Percentiles rank a stretch among this genome's conserved stretches.
These are phyloP conservation scores for Phyllosticta ampelicida DNA, from an alignment of 2,329 filamentous ascomycete genomes.

Conservation along the genomic window DNA sequence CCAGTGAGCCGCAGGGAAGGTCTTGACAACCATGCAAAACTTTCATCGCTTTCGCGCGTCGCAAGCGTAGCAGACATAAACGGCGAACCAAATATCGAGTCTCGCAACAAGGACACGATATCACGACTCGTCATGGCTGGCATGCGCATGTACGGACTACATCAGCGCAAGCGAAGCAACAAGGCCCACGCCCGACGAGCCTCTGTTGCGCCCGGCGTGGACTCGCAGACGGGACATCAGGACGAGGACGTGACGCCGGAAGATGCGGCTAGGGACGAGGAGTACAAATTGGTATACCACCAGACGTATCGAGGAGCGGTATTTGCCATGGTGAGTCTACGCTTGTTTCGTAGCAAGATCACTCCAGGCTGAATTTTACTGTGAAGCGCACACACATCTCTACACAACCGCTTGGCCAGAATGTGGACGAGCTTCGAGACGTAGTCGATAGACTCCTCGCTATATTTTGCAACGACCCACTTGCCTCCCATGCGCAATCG, in stretches of 20 bases:
- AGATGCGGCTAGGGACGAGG: slow-evolving; percentile 33
- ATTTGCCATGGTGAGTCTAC: slow-evolving; percentile 33
- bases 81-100: slow-evolving; percentile 25
- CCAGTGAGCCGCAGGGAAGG: not conserved
- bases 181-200: slow-evolving; percentile 12
- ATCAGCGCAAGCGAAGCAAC: slow-evolving; percentile 27
- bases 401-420: slow-evolving; percentile 25
- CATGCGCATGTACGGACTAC: slow-evolving; percentile 41
- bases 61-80: slow-evolving; percentile 19
- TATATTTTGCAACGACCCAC: slow-evolving; percentile 37
- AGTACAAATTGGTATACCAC: slow-evolving; percentile 43
- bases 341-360: not conserved
- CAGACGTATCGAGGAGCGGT: slow-evolving; percentile 39
- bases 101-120: slow-evolving; percentile 40
- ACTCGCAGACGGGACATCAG: not conserved
- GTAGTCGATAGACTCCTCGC: slow-evolving; percentile 36
- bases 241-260: slow-evolving; percentile 14
- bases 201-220: not conserved
- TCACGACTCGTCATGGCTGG: slow-evolving; percentile 42
- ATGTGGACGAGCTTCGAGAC: slow-evolving; percentile 35
- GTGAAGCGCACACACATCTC: slow-evolving; percentile 29
- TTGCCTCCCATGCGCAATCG: not conserved
- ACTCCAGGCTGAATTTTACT: not conserved
- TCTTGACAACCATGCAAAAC: slow-evolving; percentile 16
- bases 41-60: slow-evolving; percentile 25